Conservation (phyloP, 345 rosid genomes). For the Melastoma malabathricum region DNA sequence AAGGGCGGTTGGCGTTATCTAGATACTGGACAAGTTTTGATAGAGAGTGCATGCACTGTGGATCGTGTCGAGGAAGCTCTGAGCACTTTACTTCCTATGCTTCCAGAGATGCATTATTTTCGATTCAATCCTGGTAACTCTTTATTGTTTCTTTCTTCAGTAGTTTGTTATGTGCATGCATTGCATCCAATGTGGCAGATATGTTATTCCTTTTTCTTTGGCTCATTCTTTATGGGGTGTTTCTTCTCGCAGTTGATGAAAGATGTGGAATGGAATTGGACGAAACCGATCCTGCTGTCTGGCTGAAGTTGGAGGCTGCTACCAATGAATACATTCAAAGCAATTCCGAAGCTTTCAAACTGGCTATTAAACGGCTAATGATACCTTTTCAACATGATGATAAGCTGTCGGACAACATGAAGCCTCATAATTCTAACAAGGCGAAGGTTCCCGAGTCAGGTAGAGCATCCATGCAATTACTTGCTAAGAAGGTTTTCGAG, state of each 20-base stretch:
- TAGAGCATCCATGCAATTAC: constrained; percentile 19
- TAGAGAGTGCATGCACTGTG: constrained; percentile 98
- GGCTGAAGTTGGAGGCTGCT: constrained; percentile 86
- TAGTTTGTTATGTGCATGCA: background rate
- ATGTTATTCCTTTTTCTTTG: too few relatives aligned
- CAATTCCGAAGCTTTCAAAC: constrained; percentile 58
- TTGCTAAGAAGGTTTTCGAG: constrained; percentile 6
- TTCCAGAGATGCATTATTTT: constrained; percentile 82
- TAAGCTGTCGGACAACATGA: constrained; percentile 45
- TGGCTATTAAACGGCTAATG: constrained; percentile 57
- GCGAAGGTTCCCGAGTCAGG: constrained; percentile 31
- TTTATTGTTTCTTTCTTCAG: background rate
- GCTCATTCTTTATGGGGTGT: constrained; percentile 21
- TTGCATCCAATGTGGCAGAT: too few relatives aligned
- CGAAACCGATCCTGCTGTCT: constrained; percentile 95
- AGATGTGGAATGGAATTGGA: constrained; percentile 97
- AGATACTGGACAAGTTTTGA: constrained; percentile 94
- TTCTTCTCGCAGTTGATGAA: constrained; percentile 57
- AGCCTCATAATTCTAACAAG: constrained; percentile 47
- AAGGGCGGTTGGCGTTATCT: constrained; percentile 99
- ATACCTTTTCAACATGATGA: constrained; percentile 74
- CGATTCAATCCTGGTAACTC: constrained; percentile 81
- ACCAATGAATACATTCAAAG: constrained; percentile 62
- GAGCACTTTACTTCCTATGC: constrained; percentile 89
- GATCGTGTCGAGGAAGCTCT: constrained; percentile 95